These are phyloP conservation scores for Porphyra umbilicalis DNA, from an alignment of 31 red algal species.

Conservation along the genomic window DNA sequence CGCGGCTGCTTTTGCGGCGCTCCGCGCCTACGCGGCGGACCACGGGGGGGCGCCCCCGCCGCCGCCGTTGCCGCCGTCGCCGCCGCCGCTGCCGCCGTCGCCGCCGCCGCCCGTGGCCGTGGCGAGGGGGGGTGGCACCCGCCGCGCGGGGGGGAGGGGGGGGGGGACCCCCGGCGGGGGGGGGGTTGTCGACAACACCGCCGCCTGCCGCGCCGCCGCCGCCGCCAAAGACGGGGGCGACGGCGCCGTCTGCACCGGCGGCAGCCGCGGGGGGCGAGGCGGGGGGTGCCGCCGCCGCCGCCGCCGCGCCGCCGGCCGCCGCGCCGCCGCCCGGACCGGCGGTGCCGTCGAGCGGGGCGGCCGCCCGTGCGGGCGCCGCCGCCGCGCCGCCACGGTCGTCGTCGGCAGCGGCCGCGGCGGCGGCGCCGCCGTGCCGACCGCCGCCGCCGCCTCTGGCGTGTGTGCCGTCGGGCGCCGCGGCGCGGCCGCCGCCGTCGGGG, in stretches of 20 bases:
- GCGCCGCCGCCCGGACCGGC: not conserved
- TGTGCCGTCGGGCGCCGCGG: not conserved
- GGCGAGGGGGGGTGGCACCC: not conserved
- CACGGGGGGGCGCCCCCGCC: not conserved
- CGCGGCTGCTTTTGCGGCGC: not conserved
- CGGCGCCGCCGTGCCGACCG: not conserved
- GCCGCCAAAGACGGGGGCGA: not conserved
- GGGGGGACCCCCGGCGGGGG: not conserved
- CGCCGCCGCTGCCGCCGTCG: not conserved
- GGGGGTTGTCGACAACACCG: too few species aligned
- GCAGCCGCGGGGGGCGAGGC: not conserved
- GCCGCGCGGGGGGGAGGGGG: not conserved
- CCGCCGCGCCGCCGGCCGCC: not conserved
- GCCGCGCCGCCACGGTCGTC: not conserved
- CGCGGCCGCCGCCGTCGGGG: too few species aligned
- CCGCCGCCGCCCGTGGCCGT: not conserved
- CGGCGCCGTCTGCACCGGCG: not conserved
- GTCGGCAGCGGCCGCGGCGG: not conserved
- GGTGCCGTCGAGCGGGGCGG: not conserved
- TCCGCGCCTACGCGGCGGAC: not conserved
- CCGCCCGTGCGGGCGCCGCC: not conserved
- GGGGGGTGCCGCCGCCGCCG: not conserved
- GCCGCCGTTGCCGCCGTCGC: not conserved
- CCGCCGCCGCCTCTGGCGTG: not conserved
- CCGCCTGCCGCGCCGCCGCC: not conserved